Evolutionary conservation across 768 basidiomycete genomes (phyloP).

Genomic region (Russula vinacea): DNA sequence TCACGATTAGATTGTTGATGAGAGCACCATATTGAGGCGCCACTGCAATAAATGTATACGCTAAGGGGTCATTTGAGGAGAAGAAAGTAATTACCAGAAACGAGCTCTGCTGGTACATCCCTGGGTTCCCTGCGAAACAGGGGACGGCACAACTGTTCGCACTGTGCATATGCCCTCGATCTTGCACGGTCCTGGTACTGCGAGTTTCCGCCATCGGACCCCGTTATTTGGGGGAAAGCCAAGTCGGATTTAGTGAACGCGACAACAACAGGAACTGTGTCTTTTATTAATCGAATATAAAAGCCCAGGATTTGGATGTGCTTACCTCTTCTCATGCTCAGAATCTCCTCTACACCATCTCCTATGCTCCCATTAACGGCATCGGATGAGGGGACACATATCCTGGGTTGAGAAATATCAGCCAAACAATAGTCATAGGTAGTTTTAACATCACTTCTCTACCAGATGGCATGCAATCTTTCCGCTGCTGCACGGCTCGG

Average conservation of each 20-base stretch:
- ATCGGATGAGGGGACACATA: conserved; percentile 7
- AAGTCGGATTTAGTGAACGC: conserved; percentile 12
- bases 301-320: too few species aligned
- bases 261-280: conserved; percentile 3
- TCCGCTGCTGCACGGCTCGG: neutral
- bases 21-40: neutral
- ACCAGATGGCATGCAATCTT: conserved; percentile 17
- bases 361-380: conserved; percentile 5
- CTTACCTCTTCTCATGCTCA: conserved; percentile 6
- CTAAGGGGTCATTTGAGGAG: neutral
- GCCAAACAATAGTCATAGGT: neutral
- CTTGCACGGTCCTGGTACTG: neutral
- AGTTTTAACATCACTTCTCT: neutral
- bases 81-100: conserved; percentile 2
- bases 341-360: conserved; percentile 1
- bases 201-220: neutral
- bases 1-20: neutral
- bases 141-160: neutral
- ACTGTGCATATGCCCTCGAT: neutral
- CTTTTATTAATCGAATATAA: neutral
- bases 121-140: neutral
- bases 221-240: neutral
- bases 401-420: conserved; percentile 1
- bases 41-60: neutral
- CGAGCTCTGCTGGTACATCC: conserved; percentile 16